Base-by-base conservation (phyloP, 2,329 filamentous ascomycete genomes). In the Huntiella savannae region DNA sequence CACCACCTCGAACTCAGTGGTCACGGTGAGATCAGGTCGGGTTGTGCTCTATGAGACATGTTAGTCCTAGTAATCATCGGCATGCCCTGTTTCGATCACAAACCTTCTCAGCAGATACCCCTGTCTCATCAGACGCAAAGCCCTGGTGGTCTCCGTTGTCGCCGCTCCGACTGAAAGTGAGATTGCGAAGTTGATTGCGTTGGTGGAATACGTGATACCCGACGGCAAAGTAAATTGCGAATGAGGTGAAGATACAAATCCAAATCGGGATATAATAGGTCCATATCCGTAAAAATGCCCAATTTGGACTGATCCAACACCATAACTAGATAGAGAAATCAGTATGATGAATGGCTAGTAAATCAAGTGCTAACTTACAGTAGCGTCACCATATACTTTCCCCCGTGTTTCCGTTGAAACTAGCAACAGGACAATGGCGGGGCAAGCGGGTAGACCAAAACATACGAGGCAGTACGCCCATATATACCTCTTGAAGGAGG, bases 361-460 rank as follows among this genome's bases (percentile, higher is more conserved):
- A 28, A 28, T 28, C 22, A 28, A 28, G 5, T 15, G 11, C 8
- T 4, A 2, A 59, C 67, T 53, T 54, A 75, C 72, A 22, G 71
- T 74, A 16, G 72, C 71, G 56, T 75, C 62, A 10, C 72, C 73
- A 50, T 75, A 76, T 1, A 73, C 60, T 2, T 58, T 57, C 0
- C 63, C 62, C 11, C 59, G 57, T 10, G 54, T 50, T 4, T 58
- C 52, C 34, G 55, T 57, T 19, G 60, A 60, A 45, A 81, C 61
- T 40, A 82, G 68, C 22, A 86, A 66, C 50, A 81, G 75, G 15
- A 71, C 62, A 22, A 87, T 56, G 0, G 80, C 73, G 6, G 82
- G 79, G 33, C 81, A 57, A 28, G 79, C 74, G 0, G 82, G 81
- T 1, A 81, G 55, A 0, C 82, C 81, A 49, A 86, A 91, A 58